These are phyloP conservation scores for Cyclotella cryptica DNA, from an alignment of 108 stramenopile species.

Conservation along the genomic window DNA sequence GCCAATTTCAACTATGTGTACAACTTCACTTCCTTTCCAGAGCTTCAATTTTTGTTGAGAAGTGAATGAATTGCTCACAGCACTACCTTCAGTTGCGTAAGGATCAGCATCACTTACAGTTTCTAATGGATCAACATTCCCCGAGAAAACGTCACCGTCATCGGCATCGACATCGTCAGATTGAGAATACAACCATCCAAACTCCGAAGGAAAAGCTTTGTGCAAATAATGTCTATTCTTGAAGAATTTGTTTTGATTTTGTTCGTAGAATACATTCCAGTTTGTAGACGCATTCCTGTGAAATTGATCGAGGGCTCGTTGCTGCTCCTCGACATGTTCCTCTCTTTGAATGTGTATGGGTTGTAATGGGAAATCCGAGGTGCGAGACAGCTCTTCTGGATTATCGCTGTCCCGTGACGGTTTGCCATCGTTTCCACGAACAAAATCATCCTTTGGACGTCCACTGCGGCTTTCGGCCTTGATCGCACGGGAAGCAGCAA, in stretches of 20 bases:
- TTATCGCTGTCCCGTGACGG: not conserved
- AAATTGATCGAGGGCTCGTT: conserved; percentile 22
- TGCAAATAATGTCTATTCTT: conserved; percentile 90
- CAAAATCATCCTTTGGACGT: too few relatives aligned
- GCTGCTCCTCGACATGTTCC: not conserved
- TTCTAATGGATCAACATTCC: not conserved
- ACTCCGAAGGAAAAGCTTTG: conserved; percentile 79
- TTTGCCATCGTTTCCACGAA: not conserved
- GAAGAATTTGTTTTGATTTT: conserved; percentile 79
- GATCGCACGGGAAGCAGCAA: not conserved
- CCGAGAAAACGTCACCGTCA: not conserved
- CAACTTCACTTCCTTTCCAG: not conserved
- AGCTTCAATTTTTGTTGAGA: not conserved
- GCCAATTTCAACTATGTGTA: conserved; percentile 81
- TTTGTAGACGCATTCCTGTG: conserved; percentile 48
- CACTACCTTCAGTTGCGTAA: not conserved
- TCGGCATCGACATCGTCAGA: not conserved
- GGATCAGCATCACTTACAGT: not conserved
- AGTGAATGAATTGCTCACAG: not conserved
- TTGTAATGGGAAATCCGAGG: not conserved
- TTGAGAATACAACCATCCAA: conserved; percentile 47
- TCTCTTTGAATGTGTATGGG: not conserved
- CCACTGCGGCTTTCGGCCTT: not conserved
- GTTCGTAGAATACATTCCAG: conserved; percentile 84
- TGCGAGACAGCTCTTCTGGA: conserved; percentile 5